Conservation (phyloP, 148 eudicot species). For the Cornus controversa region DNA sequence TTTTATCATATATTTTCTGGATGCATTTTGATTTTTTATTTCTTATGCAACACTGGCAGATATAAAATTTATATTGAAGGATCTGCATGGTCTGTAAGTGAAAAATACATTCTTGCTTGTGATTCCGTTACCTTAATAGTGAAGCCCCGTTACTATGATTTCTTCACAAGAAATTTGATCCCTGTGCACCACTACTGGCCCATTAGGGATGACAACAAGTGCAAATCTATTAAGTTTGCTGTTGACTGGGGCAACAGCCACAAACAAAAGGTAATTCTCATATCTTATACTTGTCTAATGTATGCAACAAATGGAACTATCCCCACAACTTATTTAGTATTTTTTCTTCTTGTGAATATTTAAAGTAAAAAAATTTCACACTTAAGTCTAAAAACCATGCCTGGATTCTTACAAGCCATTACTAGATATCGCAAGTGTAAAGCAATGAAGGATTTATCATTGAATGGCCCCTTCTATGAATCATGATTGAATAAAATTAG, state of each 20-base stretch:
- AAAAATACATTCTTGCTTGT: conserved; percentile 88
- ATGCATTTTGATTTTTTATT: background rate
- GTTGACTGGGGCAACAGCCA: conserved; percentile 88
- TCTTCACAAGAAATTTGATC: conserved; percentile 76
- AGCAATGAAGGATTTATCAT: background rate
- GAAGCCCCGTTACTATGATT: conserved; percentile 74
- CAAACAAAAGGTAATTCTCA: conserved; percentile 47
- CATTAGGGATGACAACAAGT: conserved; percentile 62
- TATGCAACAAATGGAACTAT: background rate
- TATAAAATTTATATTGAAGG: conserved; percentile 91
- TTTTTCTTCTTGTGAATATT: background rate
- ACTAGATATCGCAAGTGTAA: too few relatives aligned
- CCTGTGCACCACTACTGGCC: conserved; percentile 91
- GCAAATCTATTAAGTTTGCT: conserved; percentile 81
- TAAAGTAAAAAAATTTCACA: background rate
- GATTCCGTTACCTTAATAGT: conserved; percentile 72
- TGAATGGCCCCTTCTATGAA: background rate
- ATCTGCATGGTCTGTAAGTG: conserved; percentile 92
- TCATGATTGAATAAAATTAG: too few relatives aligned
- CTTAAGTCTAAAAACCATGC: background rate
- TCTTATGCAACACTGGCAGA: conserved; percentile 29
- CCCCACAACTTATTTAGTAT: background rate
- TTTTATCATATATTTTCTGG: background rate
- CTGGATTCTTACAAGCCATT: background rate
- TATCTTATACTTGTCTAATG: background rate